Evolutionary conservation across 352 stramenopile genomes (phyloP).

Genomic region (Globisporangium rhizosaccharum): DNA sequence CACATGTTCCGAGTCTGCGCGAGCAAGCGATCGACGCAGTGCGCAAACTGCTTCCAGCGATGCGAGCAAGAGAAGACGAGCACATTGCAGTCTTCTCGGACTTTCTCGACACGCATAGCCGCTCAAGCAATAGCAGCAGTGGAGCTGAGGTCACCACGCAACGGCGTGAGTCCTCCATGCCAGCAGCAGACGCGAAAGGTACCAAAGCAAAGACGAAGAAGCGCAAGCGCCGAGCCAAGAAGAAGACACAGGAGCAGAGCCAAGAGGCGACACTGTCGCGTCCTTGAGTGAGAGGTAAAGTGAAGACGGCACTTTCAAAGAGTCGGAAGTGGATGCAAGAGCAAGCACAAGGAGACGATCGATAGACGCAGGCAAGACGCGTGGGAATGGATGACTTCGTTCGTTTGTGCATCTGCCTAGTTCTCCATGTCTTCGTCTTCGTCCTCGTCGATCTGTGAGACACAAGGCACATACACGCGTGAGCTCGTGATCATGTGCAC

Average conservation of each 20-base stretch:
- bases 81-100: conserved; percentile 11
- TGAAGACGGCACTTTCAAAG: too few species aligned
- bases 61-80: conserved; percentile 19
- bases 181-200: background rate
- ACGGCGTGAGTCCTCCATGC: background rate
- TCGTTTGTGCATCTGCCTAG: conserved; percentile 1
- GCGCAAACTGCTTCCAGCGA: conserved; percentile 16
- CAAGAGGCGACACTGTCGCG: too few species aligned
- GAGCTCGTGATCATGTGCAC: background rate
- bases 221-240: background rate
- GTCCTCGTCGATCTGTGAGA: conserved; percentile 28
- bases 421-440: conserved; percentile 43
- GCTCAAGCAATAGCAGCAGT: background rate
- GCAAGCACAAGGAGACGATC: background rate
- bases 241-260: background rate
- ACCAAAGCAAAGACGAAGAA: background rate
- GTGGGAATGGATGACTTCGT: background rate
- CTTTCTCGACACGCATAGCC: conserved; percentile 3
- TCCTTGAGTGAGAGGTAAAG: too few species aligned
- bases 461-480: background rate
- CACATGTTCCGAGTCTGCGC: conserved; percentile 2
- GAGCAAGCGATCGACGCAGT: conserved; percentile 11
- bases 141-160: background rate
- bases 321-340: too few species aligned
- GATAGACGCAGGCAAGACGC: background rate